A percentile compares a stretch with the other conserved stretches of the same genome.
Conservation (phyloP, 352 stramenopile genomes). For the Globisporangium viniferum region DNA sequence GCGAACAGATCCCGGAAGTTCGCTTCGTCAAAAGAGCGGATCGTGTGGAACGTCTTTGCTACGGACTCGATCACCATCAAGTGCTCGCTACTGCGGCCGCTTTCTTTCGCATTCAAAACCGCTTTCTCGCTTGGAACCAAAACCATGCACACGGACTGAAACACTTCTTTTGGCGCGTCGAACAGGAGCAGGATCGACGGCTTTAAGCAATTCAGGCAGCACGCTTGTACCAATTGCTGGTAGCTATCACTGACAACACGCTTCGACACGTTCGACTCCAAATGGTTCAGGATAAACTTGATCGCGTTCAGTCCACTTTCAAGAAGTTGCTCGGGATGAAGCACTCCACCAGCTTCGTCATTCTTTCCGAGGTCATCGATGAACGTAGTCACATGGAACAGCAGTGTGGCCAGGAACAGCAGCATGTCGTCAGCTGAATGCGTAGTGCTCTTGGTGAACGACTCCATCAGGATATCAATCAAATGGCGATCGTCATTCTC, state of each 20-base stretch:
- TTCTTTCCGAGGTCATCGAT: conserved; percentile 25
- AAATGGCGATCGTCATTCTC: conserved; percentile 6
- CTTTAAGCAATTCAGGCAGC: conserved; percentile 40
- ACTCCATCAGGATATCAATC: conserved; percentile 42
- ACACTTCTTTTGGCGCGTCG: conserved; percentile 43
- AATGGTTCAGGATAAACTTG: conserved; percentile 30
- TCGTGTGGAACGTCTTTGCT: conserved; percentile 29
- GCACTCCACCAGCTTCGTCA: conserved; percentile 14
- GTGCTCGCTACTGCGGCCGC: not conserved
- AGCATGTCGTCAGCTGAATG: conserved; percentile 28
- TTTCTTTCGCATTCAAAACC: not conserved
- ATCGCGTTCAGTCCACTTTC: conserved; percentile 34
- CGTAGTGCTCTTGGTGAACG: conserved; percentile 31
- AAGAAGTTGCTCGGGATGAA: conserved; percentile 28
- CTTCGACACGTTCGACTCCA: conserved; percentile 21
- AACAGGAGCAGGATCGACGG: conserved; percentile 55
- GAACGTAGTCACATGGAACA: conserved; percentile 40
- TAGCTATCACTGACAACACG: conserved; percentile 14
- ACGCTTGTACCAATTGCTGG: conserved; percentile 28
- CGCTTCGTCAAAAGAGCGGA: conserved; percentile 32
- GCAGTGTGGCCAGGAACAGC: conserved; percentile 36
- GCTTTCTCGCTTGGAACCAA: not conserved
- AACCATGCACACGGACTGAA: conserved; percentile 30
- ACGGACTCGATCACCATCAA: conserved; percentile 31
- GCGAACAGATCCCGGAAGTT: conserved; percentile 33